Percentiles rank a stretch among this genome's conserved stretches.
These are phyloP conservation scores for Apiotrichum montevideense DNA, from an alignment of 1,284 basidiomycete genomes.

Conservation along the genomic window DNA sequence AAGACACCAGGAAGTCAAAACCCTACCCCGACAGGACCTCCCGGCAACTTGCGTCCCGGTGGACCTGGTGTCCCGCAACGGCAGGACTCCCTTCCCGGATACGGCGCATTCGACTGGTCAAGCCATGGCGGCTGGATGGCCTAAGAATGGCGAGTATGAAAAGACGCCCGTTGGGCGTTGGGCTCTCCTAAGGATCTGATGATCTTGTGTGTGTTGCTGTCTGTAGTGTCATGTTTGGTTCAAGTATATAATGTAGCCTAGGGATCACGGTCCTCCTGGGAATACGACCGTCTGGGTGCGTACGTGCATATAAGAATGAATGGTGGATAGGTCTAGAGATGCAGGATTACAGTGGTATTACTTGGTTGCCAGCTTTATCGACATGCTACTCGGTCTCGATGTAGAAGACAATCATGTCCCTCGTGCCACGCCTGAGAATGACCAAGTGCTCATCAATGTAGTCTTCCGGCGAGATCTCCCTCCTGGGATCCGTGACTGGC, in stretches of 20 bases:
- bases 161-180: no score
- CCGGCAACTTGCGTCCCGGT: background rate
- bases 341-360: background rate
- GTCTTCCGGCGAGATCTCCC: constrained; percentile 48
- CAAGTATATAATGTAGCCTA: constrained; percentile 2
- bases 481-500: constrained; percentile 42
- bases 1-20: background rate
- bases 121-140: constrained; percentile 31
- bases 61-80: constrained; percentile 3
- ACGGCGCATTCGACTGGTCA: constrained; percentile 21
- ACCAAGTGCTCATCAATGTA: constrained; percentile 61
- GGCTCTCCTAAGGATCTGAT: no score
- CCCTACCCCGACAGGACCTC: background rate
- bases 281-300: background rate
- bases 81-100: constrained; percentile 18
- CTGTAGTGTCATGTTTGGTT: background rate
- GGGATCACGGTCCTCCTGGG: background rate
- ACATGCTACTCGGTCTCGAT: constrained; percentile 19
- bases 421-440: constrained; percentile 68
- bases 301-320: constrained; percentile 4
- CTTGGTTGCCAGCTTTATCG: background rate
- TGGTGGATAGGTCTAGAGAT: background rate
- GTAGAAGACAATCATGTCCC: constrained; percentile 62
- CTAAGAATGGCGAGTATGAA: background rate
- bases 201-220: no score